Evolutionary conservation across 352 stramenopile species (phyloP), one percentile per base, ranked within the genome.

Genomic region (Pythium inflatum): DNA sequence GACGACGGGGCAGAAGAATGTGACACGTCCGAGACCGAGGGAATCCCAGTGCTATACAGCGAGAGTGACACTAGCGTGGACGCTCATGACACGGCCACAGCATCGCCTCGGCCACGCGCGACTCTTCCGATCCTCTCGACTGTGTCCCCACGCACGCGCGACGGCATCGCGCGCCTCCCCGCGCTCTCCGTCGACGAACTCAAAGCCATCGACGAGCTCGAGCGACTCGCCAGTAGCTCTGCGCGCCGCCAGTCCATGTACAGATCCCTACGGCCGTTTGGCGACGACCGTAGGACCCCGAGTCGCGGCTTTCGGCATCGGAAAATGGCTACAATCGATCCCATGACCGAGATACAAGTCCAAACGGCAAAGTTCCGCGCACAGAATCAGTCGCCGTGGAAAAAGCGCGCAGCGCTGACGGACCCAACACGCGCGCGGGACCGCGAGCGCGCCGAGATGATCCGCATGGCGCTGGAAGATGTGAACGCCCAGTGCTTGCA

Each of bases 101-200:
- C n/a, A n/a, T n/a, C n/a, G n/a, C n/a, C n/a, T n/a, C n/a, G n/a
- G n/a, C n/a, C n/a, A n/a, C n/a, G n/a, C n/a, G n/a, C n/a, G n/a
- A n/a, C n/a, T 11, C 63, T 88, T 1, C 83, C 83, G 14, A 34
- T 89, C 13, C 60, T 91, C 24, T 80, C 62, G 36, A 86, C 74
- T 8, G 73, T 91, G 22, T 85, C 81, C 1, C 81, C 83, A 18
- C 61, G 79, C 54, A 88, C 78, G n/a, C 75, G 72, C 33, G 68
- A 76, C 24, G 71, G 68, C 6, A 68, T 91, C 13, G 74, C 79
- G 6, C 74, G 75, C 0, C 45, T 91, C 3, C 79, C 83, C 2
- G 62, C 79, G 25, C 71, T 77, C 24, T 78, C 40, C 2, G 36
- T 68, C 12, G 66, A 71, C 14, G 83, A 91, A 16, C 51, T 83